Percentiles rank a stretch among this genome's conserved stretches.
Evolutionary conservation across 106 monocot species (phyloP).

Genomic region (Ottelia alismoides): DNA sequence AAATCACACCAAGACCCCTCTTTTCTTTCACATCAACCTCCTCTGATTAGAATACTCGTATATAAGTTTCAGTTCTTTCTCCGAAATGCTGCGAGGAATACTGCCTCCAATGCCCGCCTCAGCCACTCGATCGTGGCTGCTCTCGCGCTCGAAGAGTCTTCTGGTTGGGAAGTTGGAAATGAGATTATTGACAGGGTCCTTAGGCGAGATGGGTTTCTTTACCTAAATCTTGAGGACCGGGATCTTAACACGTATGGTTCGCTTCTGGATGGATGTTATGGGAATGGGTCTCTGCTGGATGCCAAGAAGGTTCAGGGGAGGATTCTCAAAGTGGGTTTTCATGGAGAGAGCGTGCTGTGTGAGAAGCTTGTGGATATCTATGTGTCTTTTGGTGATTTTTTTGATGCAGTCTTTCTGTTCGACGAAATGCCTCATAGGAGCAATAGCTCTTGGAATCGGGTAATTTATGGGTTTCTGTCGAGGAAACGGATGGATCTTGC

Average conservation of each 20-base stretch:
- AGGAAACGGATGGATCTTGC: constrained; percentile 14
- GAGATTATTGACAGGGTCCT: not conserved
- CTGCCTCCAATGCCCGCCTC: too few relatives aligned
- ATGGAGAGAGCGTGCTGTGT: not conserved
- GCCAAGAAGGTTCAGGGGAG: constrained; percentile 22
- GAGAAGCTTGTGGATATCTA: constrained; percentile 18
- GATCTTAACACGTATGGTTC: constrained; percentile 18
- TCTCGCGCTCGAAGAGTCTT: not conserved
- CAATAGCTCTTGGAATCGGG: constrained; percentile 27
- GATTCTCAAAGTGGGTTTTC: constrained; percentile 27
- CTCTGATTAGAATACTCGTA: too few relatives aligned
- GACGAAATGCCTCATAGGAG: constrained; percentile 32
- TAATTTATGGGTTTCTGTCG: constrained; percentile 21
- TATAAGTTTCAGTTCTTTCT: constrained; percentile 14
- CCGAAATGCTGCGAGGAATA: too few relatives aligned
- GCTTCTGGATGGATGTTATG: constrained; percentile 16
- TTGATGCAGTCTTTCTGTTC: constrained; percentile 21
- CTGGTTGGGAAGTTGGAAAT: constrained; percentile 15
- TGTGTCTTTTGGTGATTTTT: constrained; percentile 11
- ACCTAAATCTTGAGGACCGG: constrained; percentile 14
- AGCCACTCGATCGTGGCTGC: constrained; percentile 5
- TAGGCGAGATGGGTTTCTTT: constrained; percentile 11
- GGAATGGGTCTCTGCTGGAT: constrained; percentile 11
- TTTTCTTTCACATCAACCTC: too few relatives aligned
- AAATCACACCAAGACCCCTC: too few relatives aligned